Base-by-base conservation (phyloP, 768 basidiomycete genomes). In the Jaapia argillacea region DNA sequence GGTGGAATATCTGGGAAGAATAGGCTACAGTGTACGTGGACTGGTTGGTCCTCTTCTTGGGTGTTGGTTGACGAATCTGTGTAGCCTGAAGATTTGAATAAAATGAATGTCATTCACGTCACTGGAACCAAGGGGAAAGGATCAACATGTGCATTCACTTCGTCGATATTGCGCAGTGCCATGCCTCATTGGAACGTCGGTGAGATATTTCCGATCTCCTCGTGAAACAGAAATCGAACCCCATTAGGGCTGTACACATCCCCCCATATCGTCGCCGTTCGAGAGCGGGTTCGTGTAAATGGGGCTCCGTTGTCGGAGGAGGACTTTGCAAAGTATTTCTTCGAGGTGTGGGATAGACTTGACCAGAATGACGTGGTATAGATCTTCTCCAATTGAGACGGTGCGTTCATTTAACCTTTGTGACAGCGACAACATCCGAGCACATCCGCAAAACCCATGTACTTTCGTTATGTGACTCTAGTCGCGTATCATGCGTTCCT, bases 111-210 rank as follows among this genome's bases (percentile, higher is more conserved):
- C 45, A 77, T 98, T 38, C 94, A 99, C 67, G 80, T 99, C 51
- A 93, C 94, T 6, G 94, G 94, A 3, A 98, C 96, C 3, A 99
- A 99, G 64, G 94, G 94, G 25, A 99, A 99, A 60, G 94, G 94
- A 5, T 98, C 94, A 3, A 92, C 96, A 1, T 89, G 87, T 50
- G 94, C 96, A 5, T 98, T 98, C 54, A 75, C 78, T 3, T 85
- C 91, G 53, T 87, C 85, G 6, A 81, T 97, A 42, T 67, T 98
- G 40, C 76, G 88, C n/a, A 70, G 74, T 46, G 63, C 72, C n/a
- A 73, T 65, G 50, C 83, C 92, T 5, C 64, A 70, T 2, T 87
- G 82, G 70, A 92, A 81, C 68, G 75, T 87, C 49, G 94, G 91
- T 87, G 56, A 50, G 79, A 18, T 41, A 18, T 20, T 23, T 20